phyloP scores from a whole-genome alignment of 73 alveolate species.

The Loxodes magnus region DNA sequence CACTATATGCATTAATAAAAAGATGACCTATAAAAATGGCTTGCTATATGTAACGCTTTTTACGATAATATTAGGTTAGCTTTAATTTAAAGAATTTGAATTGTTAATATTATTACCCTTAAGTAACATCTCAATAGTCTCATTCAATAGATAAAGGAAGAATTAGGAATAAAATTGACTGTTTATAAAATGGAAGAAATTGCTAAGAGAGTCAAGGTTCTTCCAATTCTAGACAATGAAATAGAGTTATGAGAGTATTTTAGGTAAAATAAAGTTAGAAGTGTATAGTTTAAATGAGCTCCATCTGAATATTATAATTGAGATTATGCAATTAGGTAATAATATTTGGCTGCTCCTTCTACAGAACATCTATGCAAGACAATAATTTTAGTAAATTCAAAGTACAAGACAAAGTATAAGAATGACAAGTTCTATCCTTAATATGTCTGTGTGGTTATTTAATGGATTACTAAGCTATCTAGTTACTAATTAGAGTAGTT shows the following conservation, averaged over 20 bases:
- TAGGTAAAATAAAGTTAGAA: neutral
- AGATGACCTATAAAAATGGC: no score
- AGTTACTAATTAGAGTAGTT: slow-evolving; percentile 30
- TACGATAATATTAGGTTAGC: no score
- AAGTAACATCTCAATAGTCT: no score
- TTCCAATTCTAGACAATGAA: slow-evolving; percentile 4
- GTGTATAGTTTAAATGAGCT: slow-evolving; percentile 18
- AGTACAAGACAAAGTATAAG: slow-evolving; percentile 17
- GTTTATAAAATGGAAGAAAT: slow-evolving; percentile 9
- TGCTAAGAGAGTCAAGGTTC: neutral
- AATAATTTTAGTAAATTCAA: slow-evolving; percentile 46
- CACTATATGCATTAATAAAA: no score
- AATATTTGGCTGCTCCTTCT: slow-evolving; percentile 40
- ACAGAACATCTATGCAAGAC: slow-evolving; percentile 51
- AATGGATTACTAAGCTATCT: slow-evolving; percentile 30
- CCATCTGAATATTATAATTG: slow-evolving; percentile 32
- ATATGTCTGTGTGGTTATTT: slow-evolving; percentile 35
- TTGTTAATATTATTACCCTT: no score
- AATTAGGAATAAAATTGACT: no score
- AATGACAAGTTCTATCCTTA: slow-evolving; percentile 31
- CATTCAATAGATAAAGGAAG: no score
- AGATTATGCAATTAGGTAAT: slow-evolving; percentile 26
- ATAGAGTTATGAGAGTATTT: slow-evolving; percentile 3
- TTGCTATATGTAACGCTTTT: no score
- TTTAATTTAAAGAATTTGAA: no score